phyloP scores from a whole-genome alignment of 768 basidiomycete genomes.

The Cystoderma amianthinum region DNA sequence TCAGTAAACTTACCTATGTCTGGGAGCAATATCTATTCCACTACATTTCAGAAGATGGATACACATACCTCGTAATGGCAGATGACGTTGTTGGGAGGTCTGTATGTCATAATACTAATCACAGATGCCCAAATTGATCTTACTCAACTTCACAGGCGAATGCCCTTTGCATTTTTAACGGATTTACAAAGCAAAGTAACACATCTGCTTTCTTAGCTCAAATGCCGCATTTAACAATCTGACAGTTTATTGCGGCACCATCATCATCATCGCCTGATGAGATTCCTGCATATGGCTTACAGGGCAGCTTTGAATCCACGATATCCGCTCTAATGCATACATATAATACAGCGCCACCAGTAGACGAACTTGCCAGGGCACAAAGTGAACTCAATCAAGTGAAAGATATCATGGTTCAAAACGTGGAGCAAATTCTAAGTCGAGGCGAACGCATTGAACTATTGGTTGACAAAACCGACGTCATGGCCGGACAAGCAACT shows the following conservation, averaged over 20 bases:
- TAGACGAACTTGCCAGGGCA: conserved; percentile 85
- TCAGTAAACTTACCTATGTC: conserved; percentile 74
- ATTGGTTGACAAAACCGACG: conserved; percentile 95
- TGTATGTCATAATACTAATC: not conserved
- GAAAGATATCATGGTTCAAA: conserved; percentile 98
- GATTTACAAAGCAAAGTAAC: conserved; percentile 76
- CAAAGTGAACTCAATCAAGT: conserved; percentile 85
- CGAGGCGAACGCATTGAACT: conserved; percentile 95
- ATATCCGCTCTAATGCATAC: conserved; percentile 75
- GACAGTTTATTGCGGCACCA: conserved; percentile 55
- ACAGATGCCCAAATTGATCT: conserved; percentile 1
- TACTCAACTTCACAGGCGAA: conserved; percentile 43
- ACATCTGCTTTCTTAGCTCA: conserved; percentile 7
- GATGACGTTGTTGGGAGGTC: conserved; percentile 89
- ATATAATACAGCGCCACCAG: conserved; percentile 84
- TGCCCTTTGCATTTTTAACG: conserved; percentile 89
- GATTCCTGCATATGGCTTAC: conserved; percentile 56
- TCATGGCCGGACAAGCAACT: conserved; percentile 89
- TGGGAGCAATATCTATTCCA: conserved; percentile 95
- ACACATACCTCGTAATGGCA: conserved; percentile 89
- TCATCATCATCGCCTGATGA: conserved; percentile 54
- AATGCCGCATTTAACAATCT: too few species aligned
- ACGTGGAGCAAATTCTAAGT: conserved; percentile 92
- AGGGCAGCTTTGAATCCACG: conserved; percentile 63
- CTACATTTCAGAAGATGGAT: conserved; percentile 84